These are phyloP conservation scores for Mycena galopus DNA, from an alignment of 768 basidiomycete species.

Conservation along the genomic window DNA sequence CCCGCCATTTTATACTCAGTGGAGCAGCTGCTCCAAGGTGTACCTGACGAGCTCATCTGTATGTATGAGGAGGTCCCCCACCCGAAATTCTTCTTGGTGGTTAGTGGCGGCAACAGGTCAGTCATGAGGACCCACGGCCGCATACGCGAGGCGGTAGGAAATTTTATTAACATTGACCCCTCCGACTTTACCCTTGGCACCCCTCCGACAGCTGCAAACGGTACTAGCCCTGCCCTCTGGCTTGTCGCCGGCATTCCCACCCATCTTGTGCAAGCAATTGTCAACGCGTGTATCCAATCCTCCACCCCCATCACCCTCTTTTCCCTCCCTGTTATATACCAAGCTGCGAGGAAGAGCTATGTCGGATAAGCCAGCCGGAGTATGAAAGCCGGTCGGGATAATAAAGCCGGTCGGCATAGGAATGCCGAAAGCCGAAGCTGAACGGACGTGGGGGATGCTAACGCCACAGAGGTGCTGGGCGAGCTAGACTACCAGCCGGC, in stretches of 20 bases:
- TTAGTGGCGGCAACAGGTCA: not conserved
- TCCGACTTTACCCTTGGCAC: not conserved
- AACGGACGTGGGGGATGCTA: too few species aligned
- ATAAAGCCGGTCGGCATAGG: too few species aligned
- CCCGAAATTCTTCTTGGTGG: not conserved
- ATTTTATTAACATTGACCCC: not conserved
- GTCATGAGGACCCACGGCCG: not conserved
- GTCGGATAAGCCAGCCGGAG: too few species aligned
- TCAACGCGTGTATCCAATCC: not conserved
- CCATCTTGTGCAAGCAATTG: not conserved
- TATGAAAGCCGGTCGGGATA: too few species aligned
- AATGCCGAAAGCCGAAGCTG: too few species aligned
- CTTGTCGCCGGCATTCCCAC: not conserved
- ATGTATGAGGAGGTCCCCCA: not conserved
- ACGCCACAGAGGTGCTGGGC: too few species aligned
- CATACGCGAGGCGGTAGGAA: not conserved
- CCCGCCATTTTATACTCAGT: not conserved
- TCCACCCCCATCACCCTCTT: not conserved
- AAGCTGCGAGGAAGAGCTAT: too few species aligned
- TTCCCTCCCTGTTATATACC: too few species aligned
- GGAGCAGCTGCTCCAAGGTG: not conserved
- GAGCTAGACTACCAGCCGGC: too few species aligned
- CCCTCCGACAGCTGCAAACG: not conserved
- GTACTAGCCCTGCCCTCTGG: not conserved
- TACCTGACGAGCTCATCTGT: not conserved